These are phyloP conservation scores for Hordeum pubiflorum DNA, from an alignment of 202 grass and related monocot genomes.

Conservation along the genomic window DNA sequence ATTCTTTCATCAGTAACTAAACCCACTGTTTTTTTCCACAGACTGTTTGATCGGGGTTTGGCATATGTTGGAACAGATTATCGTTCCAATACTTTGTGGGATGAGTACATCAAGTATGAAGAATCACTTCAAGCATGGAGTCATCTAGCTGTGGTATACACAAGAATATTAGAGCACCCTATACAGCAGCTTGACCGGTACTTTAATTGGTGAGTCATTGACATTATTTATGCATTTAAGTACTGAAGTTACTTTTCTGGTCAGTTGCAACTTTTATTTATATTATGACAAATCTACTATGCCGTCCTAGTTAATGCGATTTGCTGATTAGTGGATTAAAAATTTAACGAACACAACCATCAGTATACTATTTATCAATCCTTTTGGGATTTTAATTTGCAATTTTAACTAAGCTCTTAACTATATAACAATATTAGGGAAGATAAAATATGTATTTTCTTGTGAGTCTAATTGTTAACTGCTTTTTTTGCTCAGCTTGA, in stretches of 20 bases:
- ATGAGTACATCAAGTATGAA: slow-evolving; percentile 99
- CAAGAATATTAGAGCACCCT: slow-evolving; percentile 85
- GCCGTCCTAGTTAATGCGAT: not conserved
- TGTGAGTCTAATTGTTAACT: not conserved
- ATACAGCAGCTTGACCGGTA: slow-evolving; percentile 97
- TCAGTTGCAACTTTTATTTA: not conserved
- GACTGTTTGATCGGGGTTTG: slow-evolving; percentile 89
- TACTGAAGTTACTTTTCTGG: not conserved
- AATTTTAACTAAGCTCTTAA: not conserved
- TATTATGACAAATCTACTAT: not conserved
- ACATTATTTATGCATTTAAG: not conserved
- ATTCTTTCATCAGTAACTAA: slow-evolving; percentile 12
- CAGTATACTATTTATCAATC: not conserved
- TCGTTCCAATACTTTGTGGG: slow-evolving; percentile 81
- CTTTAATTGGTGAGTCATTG: slow-evolving; percentile 66
- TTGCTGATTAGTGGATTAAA: not conserved
- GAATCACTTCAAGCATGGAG: slow-evolving; percentile 95
- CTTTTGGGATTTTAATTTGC: not conserved
- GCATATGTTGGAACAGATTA: slow-evolving; percentile 98
- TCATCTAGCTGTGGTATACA: slow-evolving; percentile 86
- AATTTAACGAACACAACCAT: not conserved
- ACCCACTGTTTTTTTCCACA: slow-evolving; percentile 40
- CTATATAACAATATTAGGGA: not conserved
- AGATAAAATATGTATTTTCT: not conserved
- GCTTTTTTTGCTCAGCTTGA: slow-evolving; percentile 47